phyloP scores from a whole-genome alignment of 2,329 filamentous ascomycete genomes.

The Annulohypoxylon truncatum region DNA sequence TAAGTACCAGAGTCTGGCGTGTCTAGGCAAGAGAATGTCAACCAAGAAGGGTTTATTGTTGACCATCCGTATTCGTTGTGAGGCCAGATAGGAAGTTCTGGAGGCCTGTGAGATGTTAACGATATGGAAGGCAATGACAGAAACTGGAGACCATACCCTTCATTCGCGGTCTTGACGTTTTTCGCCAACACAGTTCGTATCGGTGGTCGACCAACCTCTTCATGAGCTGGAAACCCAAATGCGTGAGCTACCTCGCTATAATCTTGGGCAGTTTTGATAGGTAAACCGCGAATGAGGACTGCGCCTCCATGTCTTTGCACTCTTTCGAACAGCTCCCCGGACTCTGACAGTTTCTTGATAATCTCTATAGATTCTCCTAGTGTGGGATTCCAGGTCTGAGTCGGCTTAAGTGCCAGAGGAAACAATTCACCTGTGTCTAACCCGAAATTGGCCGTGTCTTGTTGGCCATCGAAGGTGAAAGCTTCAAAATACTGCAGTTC shows the following conservation, averaged over 20 bases:
- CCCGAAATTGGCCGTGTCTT: slow-evolving; percentile 39
- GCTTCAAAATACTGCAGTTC: slow-evolving; percentile 18
- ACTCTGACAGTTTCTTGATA: slow-evolving; percentile 38
- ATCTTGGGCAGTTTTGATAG: slow-evolving; percentile 49
- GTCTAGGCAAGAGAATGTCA: slow-evolving; percentile 49
- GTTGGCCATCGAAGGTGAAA: slow-evolving; percentile 43
- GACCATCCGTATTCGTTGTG: slow-evolving; percentile 55
- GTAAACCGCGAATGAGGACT: slow-evolving; percentile 50
- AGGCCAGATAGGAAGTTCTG: slow-evolving; percentile 55
- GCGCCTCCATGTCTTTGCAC: slow-evolving; percentile 50
- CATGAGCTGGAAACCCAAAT: slow-evolving; percentile 51
- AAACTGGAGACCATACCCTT: slow-evolving; percentile 43
- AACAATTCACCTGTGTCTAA: slow-evolving; percentile 42
- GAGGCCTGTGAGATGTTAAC: slow-evolving; percentile 39
- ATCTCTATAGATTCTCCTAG: slow-evolving; percentile 18
- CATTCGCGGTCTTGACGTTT: slow-evolving; percentile 54
- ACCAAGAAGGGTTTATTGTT: slow-evolving; percentile 52
- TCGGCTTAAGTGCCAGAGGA: slow-evolving; percentile 40
- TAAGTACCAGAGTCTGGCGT: slow-evolving; percentile 39
- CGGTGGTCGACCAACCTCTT: slow-evolving; percentile 52
- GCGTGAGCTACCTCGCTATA: slow-evolving; percentile 52
- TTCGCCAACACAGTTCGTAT: slow-evolving; percentile 49
- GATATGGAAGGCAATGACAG: not conserved
- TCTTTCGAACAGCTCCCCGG: slow-evolving; percentile 45
- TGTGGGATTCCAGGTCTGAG: slow-evolving; percentile 16